phyloP scores from a whole-genome alignment of 495 filamentous ascomycete genomes.

The Penicillium bialowiezense region DNA sequence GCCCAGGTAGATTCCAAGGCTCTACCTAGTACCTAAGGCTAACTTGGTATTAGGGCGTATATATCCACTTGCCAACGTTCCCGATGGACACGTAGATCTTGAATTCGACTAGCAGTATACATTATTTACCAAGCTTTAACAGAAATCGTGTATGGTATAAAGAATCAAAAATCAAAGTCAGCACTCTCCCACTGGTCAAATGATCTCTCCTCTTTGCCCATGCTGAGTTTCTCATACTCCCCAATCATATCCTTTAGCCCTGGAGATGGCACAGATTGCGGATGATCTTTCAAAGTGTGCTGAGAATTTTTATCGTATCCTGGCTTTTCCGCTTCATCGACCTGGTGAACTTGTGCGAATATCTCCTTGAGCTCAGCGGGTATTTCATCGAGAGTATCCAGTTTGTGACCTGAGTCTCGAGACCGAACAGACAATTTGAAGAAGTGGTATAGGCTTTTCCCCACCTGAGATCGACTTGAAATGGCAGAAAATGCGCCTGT shows the following conservation, averaged over 20 bases:
- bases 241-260: conserved; percentile 20
- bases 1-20: too few relatives aligned
- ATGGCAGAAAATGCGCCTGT: conserved; percentile 25
- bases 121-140: too few relatives aligned
- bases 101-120: too few relatives aligned
- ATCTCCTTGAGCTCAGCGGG: conserved; percentile 16
- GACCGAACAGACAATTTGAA: conserved; percentile 25
- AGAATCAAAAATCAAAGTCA: not conserved
- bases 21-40: too few relatives aligned
- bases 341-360: conserved; percentile 3
- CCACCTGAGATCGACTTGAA: conserved; percentile 24
- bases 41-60: not conserved
- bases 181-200: not conserved
- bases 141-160: too few relatives aligned
- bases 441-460: conserved; percentile 22
- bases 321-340: conserved; percentile 7
- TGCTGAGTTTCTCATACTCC: conserved; percentile 21
- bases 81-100: too few relatives aligned
- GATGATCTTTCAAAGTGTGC: not conserved
- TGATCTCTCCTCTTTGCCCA: conserved; percentile 11
- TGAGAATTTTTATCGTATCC: conserved; percentile 4
- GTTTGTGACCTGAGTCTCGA: conserved; percentile 3
- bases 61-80: not conserved
- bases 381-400: not conserved
- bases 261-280: not conserved